These are phyloP conservation scores for Eustoma russellianum DNA, from an alignment of 257 asterid species.

Conservation along the genomic window DNA sequence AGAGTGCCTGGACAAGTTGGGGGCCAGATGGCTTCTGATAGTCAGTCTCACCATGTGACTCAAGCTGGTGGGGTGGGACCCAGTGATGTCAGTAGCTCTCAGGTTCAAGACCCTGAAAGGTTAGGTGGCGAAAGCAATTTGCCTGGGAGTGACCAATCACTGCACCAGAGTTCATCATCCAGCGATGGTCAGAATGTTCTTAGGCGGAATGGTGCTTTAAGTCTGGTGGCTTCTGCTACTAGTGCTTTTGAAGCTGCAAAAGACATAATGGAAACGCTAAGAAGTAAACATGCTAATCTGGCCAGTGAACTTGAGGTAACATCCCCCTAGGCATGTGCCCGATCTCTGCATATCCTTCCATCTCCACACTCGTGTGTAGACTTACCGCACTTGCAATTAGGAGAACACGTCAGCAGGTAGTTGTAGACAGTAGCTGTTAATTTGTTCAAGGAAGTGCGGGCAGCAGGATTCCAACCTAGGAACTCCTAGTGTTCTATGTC, in stretches of 20 bases:
- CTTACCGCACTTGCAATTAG: no score
- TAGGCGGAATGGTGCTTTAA: constrained; percentile 78
- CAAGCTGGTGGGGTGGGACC: constrained; percentile 66
- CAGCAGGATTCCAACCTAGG: no score
- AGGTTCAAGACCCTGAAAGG: constrained; percentile 82
- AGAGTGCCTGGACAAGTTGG: constrained; percentile 62
- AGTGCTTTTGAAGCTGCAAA: constrained; percentile 99
- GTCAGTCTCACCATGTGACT: constrained; percentile 68
- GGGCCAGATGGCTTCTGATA: constrained; percentile 53
- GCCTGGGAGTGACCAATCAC: constrained; percentile 64
- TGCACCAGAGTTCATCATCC: constrained; percentile 56
- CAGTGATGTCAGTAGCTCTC: constrained; percentile 69
- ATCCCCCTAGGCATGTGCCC: constrained; percentile 1
- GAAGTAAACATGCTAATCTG: constrained; percentile 89
- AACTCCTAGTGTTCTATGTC: no score
- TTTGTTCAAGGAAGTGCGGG: no score
- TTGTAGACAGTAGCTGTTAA: no score
- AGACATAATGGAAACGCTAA: constrained; percentile 94
- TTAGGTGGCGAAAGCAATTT: constrained; percentile 53
- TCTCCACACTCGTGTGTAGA: no score
- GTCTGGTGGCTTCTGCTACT: constrained; percentile 80
- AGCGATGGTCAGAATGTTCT: constrained; percentile 64
- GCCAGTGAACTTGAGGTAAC: constrained; percentile 97
- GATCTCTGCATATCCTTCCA: not conserved
- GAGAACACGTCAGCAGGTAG: no score